Evolutionary conservation across 164 flowering plant genomes (phyloP), one percentile per base, ranked within the genome.

Genomic region (Umbilicus rupestris): DNA sequence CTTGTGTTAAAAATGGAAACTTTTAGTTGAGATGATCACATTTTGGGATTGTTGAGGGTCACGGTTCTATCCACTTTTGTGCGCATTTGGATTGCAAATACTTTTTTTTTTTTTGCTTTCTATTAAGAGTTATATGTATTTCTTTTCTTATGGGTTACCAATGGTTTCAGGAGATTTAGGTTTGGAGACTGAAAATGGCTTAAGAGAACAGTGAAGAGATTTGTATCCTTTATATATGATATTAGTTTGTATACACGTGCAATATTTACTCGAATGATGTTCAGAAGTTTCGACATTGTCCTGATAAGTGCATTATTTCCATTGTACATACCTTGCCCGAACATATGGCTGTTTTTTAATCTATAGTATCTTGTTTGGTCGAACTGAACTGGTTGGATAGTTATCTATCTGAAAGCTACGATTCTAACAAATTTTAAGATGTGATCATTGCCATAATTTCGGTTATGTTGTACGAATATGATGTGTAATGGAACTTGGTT

Each of bases 181-280:
- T 57, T 58, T 60, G 65, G 49, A 39, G 55, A 66, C 33, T 59
- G 68, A 30, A 6, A 26, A 73, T 80, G 78, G 76, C 77, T 28
- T 72, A 66, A 24, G 78, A 69, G 63, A 69, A 68, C 57, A 71
- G 66, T 7, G 24, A 65, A 0, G 78, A 70, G 68, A 76, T 68
- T 39, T 12, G 81, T 74, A 76, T 69, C 68, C 71, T 79, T 79
- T 39, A 29, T 41, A n/a, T 33, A n/a, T 28, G 11, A 12, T 3
- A 20, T 30, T 20, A 62, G 7, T 15, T 24, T 20, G 57, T 26
- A 7, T 50, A 16, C 17, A 8, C 9, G 3, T 7, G 2, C 12
- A 22, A 44, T 11, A 44, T 15, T 44, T 44, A 17, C 12, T 44
- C 47, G 2, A 44, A 15, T 50, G 57, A 50, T 50, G 57, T 12